These are phyloP conservation scores for Ophiostoma sp. DNA, from an alignment of 2,329 filamentous ascomycete species.

Conservation along the genomic window DNA sequence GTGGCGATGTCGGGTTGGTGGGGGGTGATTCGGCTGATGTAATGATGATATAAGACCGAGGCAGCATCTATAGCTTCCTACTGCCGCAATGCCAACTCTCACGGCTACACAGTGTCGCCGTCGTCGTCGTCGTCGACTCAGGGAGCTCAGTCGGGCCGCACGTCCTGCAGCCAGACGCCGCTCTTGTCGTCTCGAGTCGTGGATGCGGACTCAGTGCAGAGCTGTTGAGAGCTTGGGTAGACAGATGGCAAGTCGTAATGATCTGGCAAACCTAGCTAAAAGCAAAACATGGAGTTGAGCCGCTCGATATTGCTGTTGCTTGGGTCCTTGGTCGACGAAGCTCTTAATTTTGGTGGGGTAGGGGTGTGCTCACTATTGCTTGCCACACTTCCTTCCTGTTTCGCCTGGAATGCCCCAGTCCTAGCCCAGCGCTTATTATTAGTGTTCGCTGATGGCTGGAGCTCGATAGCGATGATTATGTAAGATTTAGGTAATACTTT, in stretches of 20 bases:
- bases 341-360: conserved; percentile 21
- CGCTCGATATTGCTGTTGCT: conserved; percentile 13
- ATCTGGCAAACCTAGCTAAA: background rate
- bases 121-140: conserved; percentile 8
- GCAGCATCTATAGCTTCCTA: background rate
- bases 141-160: conserved; percentile 8
- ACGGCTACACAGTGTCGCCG: background rate
- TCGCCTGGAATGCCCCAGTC: conserved; percentile 6
- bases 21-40: background rate
- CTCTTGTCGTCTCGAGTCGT: background rate
- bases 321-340: conserved; percentile 12
- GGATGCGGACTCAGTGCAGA: conserved; percentile 6
- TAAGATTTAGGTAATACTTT: background rate
- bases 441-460: background rate
- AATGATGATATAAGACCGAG: background rate
- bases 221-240: conserved; percentile 12
- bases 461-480: background rate
- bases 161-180: conserved; percentile 15
- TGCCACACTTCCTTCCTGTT: conserved; percentile 4
- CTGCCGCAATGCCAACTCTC: background rate
- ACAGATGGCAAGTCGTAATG: background rate
- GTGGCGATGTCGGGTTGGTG: background rate
- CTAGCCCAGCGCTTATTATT: conserved; percentile 5
- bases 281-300: background rate
- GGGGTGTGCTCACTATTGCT: background rate